These are phyloP conservation scores for Nemania sp. DNA, from an alignment of 2,329 filamentous ascomycete species.

Conservation along the genomic window DNA sequence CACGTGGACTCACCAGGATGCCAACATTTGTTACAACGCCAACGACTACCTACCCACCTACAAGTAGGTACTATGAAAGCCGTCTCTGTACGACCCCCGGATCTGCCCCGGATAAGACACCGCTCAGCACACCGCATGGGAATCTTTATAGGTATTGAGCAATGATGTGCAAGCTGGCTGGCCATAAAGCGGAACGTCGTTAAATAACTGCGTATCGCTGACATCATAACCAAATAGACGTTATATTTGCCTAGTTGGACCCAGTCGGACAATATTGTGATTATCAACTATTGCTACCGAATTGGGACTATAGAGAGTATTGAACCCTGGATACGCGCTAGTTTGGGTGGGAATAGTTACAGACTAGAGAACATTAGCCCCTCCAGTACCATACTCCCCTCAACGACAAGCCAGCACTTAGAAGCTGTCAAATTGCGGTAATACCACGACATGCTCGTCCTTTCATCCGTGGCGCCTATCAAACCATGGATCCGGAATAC, in stretches of 20 bases:
- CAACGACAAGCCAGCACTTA: background rate
- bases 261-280: background rate
- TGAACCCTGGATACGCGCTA: background rate
- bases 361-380: slow-evolving; percentile 5
- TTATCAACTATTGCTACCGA: background rate
- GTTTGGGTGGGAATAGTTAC: slow-evolving; percentile 2
- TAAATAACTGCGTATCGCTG: background rate
- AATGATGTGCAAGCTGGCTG: background rate
- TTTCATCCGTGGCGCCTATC: background rate
- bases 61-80: too few species aligned
- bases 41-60: too few species aligned
- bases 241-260: background rate
- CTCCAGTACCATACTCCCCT: background rate
- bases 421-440: background rate
- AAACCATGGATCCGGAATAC: slow-evolving; percentile 8
- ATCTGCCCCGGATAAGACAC: background rate
- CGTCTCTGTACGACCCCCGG: background rate
- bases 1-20: background rate
- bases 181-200: background rate
- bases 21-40: background rate
- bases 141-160: background rate
- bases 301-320: background rate
- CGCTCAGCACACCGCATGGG: background rate
- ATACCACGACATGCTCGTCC: background rate
- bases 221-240: slow-evolving; percentile 3